Percentiles rank a stretch among this genome's conserved stretches.
Evolutionary conservation across 2,329 filamentous ascomycete species (phyloP).

Genomic region (Nothophaeocryptopus gaeumannii): DNA sequence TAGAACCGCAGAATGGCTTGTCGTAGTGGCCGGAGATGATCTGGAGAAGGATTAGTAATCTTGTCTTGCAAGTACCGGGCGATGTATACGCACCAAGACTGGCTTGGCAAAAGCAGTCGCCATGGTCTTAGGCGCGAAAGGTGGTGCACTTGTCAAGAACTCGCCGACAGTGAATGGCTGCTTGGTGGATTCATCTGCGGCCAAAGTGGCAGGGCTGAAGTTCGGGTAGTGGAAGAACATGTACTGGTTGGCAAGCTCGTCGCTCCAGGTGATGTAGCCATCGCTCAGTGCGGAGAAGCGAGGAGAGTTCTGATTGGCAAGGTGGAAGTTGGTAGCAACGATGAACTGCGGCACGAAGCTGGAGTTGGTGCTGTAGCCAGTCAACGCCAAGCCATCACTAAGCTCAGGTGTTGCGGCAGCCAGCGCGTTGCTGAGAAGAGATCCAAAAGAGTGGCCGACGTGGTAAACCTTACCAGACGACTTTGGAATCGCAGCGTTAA

Average conservation of each 20-base stretch:
- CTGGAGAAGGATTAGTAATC: too few relatives aligned
- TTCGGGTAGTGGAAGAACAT: conserved; percentile 32
- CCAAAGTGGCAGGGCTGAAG: conserved; percentile 33
- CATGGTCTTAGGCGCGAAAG: conserved; percentile 20
- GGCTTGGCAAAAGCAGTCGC: conserved; percentile 29
- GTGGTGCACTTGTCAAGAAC: conserved; percentile 19
- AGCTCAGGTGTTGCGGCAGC: conserved; percentile 10
- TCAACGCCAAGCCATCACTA: conserved; percentile 20
- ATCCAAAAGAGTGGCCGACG: conserved; percentile 24
- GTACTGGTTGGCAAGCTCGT: conserved; percentile 30
- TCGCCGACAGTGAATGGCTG: conserved; percentile 37
- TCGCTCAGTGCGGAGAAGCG: conserved; percentile 14
- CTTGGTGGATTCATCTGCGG: conserved; percentile 33
- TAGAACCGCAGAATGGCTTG: conserved; percentile 35
- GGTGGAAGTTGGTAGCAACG: conserved; percentile 12
- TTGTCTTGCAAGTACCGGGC: too few relatives aligned
- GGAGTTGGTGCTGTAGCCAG: conserved; percentile 19
- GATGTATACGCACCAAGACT: conserved; percentile 15
- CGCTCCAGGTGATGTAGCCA: conserved; percentile 19
- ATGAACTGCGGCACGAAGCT: conserved; percentile 14
- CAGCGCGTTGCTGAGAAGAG: conserved; percentile 13
- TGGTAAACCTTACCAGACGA: conserved; percentile 18
- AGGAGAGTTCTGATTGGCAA: conserved; percentile 18
- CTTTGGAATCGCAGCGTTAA: conserved; percentile 24
- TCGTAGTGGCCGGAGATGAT: conserved; percentile 31